Evolutionary conservation across 768 basidiomycete genomes (phyloP), one percentile per base, ranked within the genome.

Genomic region (Clavulina sp.): DNA sequence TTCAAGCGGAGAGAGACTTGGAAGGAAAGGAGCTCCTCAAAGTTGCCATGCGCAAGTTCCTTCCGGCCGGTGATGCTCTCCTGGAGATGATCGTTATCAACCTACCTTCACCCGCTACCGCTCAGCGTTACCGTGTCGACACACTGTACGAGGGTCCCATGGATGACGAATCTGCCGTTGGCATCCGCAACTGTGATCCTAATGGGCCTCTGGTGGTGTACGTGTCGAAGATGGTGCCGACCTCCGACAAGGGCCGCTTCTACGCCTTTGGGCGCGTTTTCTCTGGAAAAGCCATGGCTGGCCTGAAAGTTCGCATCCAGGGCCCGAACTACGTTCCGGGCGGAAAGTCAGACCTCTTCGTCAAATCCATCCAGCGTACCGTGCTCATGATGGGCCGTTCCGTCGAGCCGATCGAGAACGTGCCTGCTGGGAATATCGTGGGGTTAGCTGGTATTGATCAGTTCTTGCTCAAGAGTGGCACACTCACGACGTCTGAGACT

Each of bases 21-120:
- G 93, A 96, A 66, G 83, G 88, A 64, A 99, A 99, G 70, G 75
- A 77, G 21, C 81, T 99, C 61, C 84, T 99, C 67, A 99, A 99
- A 73, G 80, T 82, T 60, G 68, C 97, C 69, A 97, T 99, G 95
- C 84, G 91, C 69, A 95, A 95, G 71, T 99, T 97, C 84, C 74
- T 97, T 59, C 95, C 95, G 64, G 95, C 95, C 57, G 95, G 95
- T 63, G 95, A 99, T 69, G 83, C 92, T 43, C 81, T 99, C 60
- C 67, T 99, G 70, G 95, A 97, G 77, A 99, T 99, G 95, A 96
- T 96, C 69, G 91, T 96, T 74, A 87, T 99, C 69, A 88, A 96
- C 73, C 80, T 99, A 58, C 93, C 95, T 41, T 99, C 95, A 23
- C 93, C 92, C 52, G 80, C 80, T 52, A 97, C 93, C 56, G 95